A percentile compares a stretch with the other conserved stretches of the same genome.
phyloP scores from a whole-genome alignment of 345 rosid genomes.

The Turnera subulata region DNA sequence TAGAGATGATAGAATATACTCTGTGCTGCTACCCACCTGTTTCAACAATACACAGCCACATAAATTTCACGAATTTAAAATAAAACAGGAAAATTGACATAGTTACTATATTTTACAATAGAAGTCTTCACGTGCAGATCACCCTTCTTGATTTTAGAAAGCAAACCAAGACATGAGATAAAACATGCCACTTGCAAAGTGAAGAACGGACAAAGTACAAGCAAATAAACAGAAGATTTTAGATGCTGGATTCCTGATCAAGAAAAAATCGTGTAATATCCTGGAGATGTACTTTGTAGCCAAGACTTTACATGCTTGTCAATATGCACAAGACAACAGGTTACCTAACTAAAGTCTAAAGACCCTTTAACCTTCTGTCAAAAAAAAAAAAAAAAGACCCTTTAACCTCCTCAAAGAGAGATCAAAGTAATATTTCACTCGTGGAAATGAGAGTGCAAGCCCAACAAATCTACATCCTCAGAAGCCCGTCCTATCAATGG shows the following conservation, averaged over 20 bases:
- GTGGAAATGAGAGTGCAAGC: no score
- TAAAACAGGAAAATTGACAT: background rate
- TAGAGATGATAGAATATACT: constrained; percentile 97
- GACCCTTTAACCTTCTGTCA: background rate
- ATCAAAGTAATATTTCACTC: no score
- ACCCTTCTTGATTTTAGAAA: no score
- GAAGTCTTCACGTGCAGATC: no score
- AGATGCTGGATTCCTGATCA: background rate
- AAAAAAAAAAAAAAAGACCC: background rate
- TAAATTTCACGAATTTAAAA: constrained; percentile 6
- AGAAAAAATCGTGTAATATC: background rate
- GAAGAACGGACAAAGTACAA: background rate
- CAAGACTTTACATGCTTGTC: constrained; percentile 1
- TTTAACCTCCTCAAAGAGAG: no score
- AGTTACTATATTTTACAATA: no score
- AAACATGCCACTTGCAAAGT: background rate
- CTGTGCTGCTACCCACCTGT: constrained; percentile 96
- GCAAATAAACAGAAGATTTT: background rate
- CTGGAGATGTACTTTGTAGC: background rate
- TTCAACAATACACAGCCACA: constrained; percentile 21
- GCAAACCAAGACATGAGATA: background rate
- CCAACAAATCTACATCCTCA: no score
- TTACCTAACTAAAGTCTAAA: background rate
- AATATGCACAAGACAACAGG: background rate
- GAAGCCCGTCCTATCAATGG: no score